Percentiles rank a stretch among this genome's conserved stretches.
phyloP scores from a whole-genome alignment of 2,329 filamentous ascomycete species.

The Neocatenulostroma microsporum region DNA sequence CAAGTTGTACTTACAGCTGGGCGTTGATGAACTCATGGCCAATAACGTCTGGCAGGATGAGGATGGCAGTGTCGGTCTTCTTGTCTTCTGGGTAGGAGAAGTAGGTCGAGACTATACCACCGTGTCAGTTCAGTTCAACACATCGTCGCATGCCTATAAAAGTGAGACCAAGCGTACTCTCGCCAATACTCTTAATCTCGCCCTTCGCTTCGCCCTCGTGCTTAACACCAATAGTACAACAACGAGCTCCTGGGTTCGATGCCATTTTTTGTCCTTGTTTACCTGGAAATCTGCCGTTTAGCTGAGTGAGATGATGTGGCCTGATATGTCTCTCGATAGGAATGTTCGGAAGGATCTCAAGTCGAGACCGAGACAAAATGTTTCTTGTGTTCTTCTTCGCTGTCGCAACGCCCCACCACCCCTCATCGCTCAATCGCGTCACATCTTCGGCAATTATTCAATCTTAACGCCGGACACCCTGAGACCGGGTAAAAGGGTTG shows the following conservation, averaged over 20 bases:
- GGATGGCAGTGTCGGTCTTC: conserved; percentile 47
- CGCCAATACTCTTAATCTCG: conserved; percentile 27
- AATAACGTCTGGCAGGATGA: conserved; percentile 53
- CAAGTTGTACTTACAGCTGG: conserved; percentile 33
- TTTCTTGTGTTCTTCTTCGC: no score
- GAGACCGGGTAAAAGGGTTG: no score
- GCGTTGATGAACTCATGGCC: conserved; percentile 48
- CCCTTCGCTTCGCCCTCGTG: conserved; percentile 30
- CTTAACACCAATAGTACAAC: conserved; percentile 33
- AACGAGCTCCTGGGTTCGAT: conserved; percentile 29
- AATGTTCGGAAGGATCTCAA: no score
- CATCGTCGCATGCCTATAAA: not conserved
- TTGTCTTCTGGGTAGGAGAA: conserved; percentile 47
- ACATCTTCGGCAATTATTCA: no score
- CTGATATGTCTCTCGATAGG: no score
- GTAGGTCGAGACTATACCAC: conserved; percentile 47
- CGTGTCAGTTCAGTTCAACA: not conserved
- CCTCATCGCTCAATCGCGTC: no score
- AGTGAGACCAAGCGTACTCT: conserved; percentile 26
- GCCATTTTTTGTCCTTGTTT: conserved; percentile 25
- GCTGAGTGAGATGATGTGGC: no score
- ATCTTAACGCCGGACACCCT: no score
- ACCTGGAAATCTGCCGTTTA: no score
- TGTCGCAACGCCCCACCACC: no score
- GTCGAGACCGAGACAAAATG: no score